Evolutionary conservation across 2,329 filamentous ascomycete species (phyloP), one percentile per base, ranked within the genome.

Genomic region (Paradendryphiella salina): DNA sequence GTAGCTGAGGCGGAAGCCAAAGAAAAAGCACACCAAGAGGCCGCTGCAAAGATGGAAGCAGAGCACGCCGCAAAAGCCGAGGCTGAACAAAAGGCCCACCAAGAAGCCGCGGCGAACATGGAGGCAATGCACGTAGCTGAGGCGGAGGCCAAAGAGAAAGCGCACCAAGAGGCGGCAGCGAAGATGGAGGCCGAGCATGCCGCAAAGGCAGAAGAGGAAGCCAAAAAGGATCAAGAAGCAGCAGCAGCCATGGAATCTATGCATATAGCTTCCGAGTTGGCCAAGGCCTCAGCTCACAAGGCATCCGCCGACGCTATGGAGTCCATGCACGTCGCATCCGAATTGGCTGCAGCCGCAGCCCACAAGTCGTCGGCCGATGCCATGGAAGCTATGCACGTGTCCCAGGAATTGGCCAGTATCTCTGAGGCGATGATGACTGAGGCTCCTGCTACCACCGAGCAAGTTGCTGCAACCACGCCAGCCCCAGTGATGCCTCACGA

Each of bases 81-180:
- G 31, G 56, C 50, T 11, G 44, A 54, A 33, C 21, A 47, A 14
- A 57, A 55, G 29, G 54, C 52, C 9, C 10, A 37, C n/a, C 50
- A 57, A 39, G 50, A 54, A 45, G 54, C 52, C n/a, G 59, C 57
- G 10, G 54, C 54, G 3, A 43, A 54, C 31, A 64, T 62, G 59
- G 61, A 62, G 32, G 56, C 50, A 8, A 49, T 57, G 46, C 63
- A 65, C 42, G 40, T 50, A 17, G 60, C 60, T 4, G 56, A 63
- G 37, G 59, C 60, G 1, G 52, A 63, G 28, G 62, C 57, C 5
- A 48, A 58, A 20, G 54, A 55, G 1, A 56, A 62, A 29, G 60
- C 55, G 13, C 52, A 58, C 9, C 58, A 61, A 35, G 52, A 59
- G 15, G 54, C 59, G 9, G 59, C 54, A 7, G 47, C 43, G 0